Evolutionary conservation across 176 grass and related monocot species (phyloP).

Genomic region (Poa annua): DNA sequence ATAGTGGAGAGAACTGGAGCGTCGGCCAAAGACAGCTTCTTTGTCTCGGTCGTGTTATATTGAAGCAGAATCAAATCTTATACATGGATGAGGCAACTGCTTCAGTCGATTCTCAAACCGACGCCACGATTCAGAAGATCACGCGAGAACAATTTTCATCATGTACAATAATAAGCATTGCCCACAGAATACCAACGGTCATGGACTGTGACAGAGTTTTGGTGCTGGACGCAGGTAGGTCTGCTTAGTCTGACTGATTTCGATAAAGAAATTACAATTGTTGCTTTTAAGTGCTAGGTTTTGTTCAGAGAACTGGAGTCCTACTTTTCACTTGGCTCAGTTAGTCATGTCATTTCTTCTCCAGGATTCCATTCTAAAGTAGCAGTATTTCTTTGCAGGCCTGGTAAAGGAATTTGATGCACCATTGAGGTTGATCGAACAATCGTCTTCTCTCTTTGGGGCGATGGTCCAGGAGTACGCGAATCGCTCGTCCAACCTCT

Average conservation of each 20-base stretch:
- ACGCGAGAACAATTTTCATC: constrained; percentile 76
- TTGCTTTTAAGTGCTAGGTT: neutral
- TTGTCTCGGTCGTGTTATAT: constrained; percentile 68
- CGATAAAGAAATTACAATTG: neutral
- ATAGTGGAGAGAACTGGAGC: too few relatives aligned
- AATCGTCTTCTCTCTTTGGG: constrained; percentile 59
- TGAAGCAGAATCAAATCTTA: constrained; percentile 69
- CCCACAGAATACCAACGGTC: constrained; percentile 95
- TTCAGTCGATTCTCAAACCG: constrained; percentile 95
- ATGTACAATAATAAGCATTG: constrained; percentile 96
- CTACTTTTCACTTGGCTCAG: too few relatives aligned
- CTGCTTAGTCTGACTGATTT: neutral
- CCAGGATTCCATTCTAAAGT: constrained; percentile 16
- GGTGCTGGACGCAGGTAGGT: constrained; percentile 79
- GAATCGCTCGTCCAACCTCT: constrained; percentile 60
- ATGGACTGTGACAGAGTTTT: constrained; percentile 91
- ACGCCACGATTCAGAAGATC: constrained; percentile 81
- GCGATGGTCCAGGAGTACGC: constrained; percentile 84
- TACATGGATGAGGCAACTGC: constrained; percentile 98
- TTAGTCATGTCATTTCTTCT: too few relatives aligned
- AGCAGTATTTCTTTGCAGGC: constrained; percentile 41
- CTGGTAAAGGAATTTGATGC: constrained; percentile 81
- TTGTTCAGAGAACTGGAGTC: neutral
- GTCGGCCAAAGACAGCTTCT: too few relatives aligned
- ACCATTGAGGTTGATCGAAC: constrained; percentile 72